Percentiles rank a stretch among this genome's conserved stretches.
phyloP scores from a whole-genome alignment of 1,284 basidiomycete genomes.

The Irpex sp. region DNA sequence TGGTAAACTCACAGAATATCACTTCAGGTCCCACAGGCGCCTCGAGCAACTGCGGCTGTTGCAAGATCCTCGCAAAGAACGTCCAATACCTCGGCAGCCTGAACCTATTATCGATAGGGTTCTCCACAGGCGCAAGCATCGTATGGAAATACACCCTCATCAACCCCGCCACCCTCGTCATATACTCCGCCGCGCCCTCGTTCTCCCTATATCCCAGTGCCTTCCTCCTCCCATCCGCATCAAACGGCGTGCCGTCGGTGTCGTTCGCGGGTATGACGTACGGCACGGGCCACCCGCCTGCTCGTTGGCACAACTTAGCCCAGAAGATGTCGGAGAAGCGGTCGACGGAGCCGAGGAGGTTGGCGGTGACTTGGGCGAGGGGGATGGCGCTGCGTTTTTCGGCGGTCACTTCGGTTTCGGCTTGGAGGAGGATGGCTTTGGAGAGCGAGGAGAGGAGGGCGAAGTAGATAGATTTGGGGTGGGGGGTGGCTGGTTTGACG shows the following conservation, averaged over 20 bases:
- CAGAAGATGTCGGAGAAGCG: conserved; percentile 75
- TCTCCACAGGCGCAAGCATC: conserved; percentile 39
- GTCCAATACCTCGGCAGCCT: conserved; percentile 62
- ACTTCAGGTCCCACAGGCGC: conserved; percentile 53
- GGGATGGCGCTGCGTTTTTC: conserved; percentile 84
- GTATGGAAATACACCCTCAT: conserved; percentile 88
- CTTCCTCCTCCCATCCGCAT: conserved; percentile 55
- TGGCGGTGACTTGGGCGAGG: conserved; percentile 71
- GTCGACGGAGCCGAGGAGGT: conserved; percentile 56
- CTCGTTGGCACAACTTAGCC: conserved; percentile 78
- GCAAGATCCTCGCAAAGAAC: conserved; percentile 59
- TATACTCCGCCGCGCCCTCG: conserved; percentile 64
- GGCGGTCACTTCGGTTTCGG: conserved; percentile 90
- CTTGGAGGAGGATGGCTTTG: conserved; percentile 88
- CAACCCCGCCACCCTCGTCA: conserved; percentile 74
- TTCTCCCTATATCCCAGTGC: conserved; percentile 61
- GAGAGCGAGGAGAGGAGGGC: conserved; percentile 83
- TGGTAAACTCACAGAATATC: conserved; percentile 55
- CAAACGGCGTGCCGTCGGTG: conserved; percentile 40
- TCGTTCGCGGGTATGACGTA: conserved; percentile 44
- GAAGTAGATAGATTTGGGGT: conserved; percentile 51
- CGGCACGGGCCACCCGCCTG: conserved; percentile 69
- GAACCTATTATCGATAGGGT: conserved; percentile 46
- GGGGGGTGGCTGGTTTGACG: conserved; percentile 34
- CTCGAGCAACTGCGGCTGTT: conserved; percentile 44